Conservation (phyloP, 1,139 yeast genomes). For the Candida gigantensis region DNA sequence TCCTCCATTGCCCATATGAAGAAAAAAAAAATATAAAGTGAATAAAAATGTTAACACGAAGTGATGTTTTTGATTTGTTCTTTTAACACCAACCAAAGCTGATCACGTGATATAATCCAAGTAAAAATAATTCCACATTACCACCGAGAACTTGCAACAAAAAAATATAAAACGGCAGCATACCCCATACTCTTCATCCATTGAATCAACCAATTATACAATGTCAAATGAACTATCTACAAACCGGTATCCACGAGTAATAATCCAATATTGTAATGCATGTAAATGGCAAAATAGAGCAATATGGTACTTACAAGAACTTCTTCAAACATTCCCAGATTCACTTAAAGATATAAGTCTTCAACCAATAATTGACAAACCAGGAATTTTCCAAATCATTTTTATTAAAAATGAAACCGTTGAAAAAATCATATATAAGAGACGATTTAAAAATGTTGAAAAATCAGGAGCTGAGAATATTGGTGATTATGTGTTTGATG, state of each 20-base stretch:
- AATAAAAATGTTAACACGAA: too few relatives aligned
- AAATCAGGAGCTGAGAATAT: slow-evolving; percentile 22
- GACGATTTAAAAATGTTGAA: slow-evolving; percentile 35
- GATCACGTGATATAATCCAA: too few relatives aligned
- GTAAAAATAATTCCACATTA: too few relatives aligned
- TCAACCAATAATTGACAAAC: slow-evolving; percentile 38
- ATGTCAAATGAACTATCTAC: too few relatives aligned
- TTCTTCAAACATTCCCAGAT: slow-evolving; percentile 45
- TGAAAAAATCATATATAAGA: slow-evolving; percentile 33
- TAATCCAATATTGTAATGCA: slow-evolving; percentile 43
- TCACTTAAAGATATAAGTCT: slow-evolving; percentile 39
- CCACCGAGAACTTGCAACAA: too few relatives aligned
- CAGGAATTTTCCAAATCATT: slow-evolving; percentile 40
- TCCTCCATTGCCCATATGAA: too few relatives aligned
- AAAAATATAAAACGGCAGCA: too few relatives aligned
- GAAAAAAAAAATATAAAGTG: too few relatives aligned
- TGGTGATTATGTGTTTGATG: slow-evolving; percentile 40
- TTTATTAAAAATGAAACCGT: slow-evolving; percentile 15
- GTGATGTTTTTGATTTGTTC: too few relatives aligned
- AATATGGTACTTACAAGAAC: slow-evolving; percentile 47
- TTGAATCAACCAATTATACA: too few relatives aligned
- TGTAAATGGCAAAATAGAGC: slow-evolving; percentile 54
- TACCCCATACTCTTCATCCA: too few relatives aligned
- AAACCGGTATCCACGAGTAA: slow-evolving; percentile 33
- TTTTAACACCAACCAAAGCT: too few relatives aligned